Evolutionary conservation across 768 basidiomycete genomes (phyloP), one percentile per base, ranked within the genome.

Genomic region (Clitopilus passeckerianus): DNA sequence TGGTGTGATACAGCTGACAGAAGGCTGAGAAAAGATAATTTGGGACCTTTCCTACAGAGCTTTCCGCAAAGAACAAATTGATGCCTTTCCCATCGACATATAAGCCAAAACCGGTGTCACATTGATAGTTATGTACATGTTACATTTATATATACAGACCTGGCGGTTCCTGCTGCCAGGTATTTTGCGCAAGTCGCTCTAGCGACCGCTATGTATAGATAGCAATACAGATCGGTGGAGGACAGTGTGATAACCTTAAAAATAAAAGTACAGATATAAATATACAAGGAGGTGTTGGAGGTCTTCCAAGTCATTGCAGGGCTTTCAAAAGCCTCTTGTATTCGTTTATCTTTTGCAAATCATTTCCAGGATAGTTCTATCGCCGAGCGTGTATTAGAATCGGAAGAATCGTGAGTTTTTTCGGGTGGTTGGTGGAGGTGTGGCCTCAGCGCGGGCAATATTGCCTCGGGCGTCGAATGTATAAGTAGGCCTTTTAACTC

Each of bases 401-500:
- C 65, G 62, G 68, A 75, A 75, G 44, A 68, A 64, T 41, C 74
- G 64, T 54, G 71, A 73, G 15, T 50, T 43, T 15, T 37, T 54
- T 53, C 61, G 37, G 3, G 37, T 3, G 37, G n/a, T 41, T 14
- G 37, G 37, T 41, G 37, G 14, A 41, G 37, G 3, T 15, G 37
- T 50, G 30, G 62, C 67, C 46, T 58, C 57, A 52, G 54, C 58
- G 1, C 59, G 58, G 27, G 61, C 46, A 33, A 55, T n/a, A 22
- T 50, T 57, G 53, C 53, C 46, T 52, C 65, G 61, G 18, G 58
- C 46, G 14, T 54, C 61, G 37, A 66, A 59, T 2, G 62, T 63
- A 41, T 65, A 64, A 34, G 60, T 66, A 10, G 71, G 72, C 52
- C 72, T 65, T 59, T 71, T 71, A 15, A 75, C 75, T 27, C 75